Conservation (phyloP, 495 filamentous ascomycete genomes). For the Penicillium herquei region DNA sequence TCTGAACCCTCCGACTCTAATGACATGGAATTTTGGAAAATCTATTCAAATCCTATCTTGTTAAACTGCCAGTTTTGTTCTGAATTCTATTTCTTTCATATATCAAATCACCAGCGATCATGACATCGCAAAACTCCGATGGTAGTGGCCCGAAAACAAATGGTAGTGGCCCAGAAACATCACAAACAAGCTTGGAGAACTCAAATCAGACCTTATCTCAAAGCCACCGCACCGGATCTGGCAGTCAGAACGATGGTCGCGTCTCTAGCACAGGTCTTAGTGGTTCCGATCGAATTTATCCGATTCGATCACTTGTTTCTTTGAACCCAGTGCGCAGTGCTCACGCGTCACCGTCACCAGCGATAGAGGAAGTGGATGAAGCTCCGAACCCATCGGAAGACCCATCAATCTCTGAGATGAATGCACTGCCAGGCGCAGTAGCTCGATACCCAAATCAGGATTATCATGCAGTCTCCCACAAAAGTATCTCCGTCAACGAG, state of each 20-base stretch:
- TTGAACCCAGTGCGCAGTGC: background rate
- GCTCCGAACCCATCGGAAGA: background rate
- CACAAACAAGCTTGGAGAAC: slow-evolving; percentile 4
- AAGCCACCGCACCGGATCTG: slow-evolving; percentile 2
- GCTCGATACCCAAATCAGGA: background rate
- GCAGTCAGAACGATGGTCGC: slow-evolving; percentile 4
- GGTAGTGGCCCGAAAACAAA: too few species aligned
- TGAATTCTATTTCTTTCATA: background rate
- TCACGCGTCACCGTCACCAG: background rate
- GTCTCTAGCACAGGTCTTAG: slow-evolving; percentile 4
- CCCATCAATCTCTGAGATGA: background rate
- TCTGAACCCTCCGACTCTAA: background rate
- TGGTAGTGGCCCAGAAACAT: background rate
- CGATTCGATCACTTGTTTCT: slow-evolving; percentile 3
- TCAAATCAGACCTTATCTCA: slow-evolving; percentile 8
- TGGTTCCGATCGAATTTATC: slow-evolving; percentile 5
- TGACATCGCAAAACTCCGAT: background rate
- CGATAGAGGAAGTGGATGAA: background rate
- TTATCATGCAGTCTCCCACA: background rate
- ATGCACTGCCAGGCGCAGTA: background rate
- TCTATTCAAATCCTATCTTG: too few species aligned
- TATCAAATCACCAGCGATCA: background rate
- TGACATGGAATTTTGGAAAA: background rate
- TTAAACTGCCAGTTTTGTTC: background rate
- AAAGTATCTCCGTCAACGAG: background rate